These are phyloP conservation scores for Chytriomyces confervae DNA, from an alignment of 192 early-diverging fungal genomes.

Conservation along the genomic window DNA sequence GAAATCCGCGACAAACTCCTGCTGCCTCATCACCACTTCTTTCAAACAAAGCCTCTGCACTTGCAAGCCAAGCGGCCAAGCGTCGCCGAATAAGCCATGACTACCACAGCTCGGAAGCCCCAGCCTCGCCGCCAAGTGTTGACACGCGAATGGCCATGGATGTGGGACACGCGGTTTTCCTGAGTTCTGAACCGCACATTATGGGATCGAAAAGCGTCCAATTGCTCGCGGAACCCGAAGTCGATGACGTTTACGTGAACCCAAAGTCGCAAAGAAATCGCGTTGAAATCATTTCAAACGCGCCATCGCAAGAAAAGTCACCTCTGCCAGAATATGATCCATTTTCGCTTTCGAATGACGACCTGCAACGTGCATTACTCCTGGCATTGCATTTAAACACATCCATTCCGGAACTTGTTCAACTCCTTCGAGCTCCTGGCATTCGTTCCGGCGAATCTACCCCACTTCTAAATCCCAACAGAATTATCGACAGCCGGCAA, in stretches of 20 bases:
- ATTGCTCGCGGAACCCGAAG: neutral
- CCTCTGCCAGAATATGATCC: neutral
- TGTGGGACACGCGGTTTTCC: neutral
- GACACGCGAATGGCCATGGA: conserved; percentile 21
- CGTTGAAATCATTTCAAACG: neutral
- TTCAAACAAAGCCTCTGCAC: neutral
- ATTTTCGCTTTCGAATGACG: conserved; percentile 1
- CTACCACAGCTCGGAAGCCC: neutral
- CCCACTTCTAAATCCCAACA: conserved; percentile 21
- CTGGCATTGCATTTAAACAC: neutral
- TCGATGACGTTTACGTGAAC: neutral
- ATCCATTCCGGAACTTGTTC: neutral
- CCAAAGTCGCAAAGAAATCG: neutral
- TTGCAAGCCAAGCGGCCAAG: too few species aligned
- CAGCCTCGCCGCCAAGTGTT: neutral
- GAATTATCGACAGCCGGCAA: conserved; percentile 32
- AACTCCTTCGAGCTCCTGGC: conserved; percentile 15
- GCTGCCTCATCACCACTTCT: too few species aligned
- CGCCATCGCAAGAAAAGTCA: too few species aligned
- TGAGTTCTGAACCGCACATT: neutral
- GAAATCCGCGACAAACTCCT: neutral
- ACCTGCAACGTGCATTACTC: conserved; percentile 22
- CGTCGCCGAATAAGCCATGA: too few species aligned
- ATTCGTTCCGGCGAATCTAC: neutral
- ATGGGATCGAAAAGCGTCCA: neutral